These are phyloP conservation scores for Quercus variabilis DNA, from an alignment of 306 rosid genomes.

Conservation along the genomic window DNA sequence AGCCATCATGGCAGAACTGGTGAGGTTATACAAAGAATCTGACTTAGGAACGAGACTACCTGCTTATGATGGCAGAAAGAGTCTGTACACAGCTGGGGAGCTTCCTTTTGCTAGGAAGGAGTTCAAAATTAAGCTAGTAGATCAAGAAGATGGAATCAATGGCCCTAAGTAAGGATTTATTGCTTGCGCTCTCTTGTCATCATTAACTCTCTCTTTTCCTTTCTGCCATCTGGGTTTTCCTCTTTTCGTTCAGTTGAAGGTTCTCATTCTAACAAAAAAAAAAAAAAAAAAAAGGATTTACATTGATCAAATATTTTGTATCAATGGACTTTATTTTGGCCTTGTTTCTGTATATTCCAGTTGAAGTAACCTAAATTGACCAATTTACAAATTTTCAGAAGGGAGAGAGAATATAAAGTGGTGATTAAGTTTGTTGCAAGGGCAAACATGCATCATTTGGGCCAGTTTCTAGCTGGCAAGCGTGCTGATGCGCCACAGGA, in stretches of 20 bases:
- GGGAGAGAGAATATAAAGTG: constrained; percentile 75
- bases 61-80: constrained; percentile 95
- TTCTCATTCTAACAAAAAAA: not conserved
- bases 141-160: constrained; percentile 64
- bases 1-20: constrained; percentile 90
- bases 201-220: not conserved
- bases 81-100: constrained; percentile 94
- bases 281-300: not conserved
- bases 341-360: not conserved
- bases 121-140: constrained; percentile 71
- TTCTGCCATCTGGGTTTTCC: not conserved
- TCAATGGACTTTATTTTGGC: not conserved
- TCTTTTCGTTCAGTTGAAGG: not conserved
- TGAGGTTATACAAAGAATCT: constrained; percentile 75
- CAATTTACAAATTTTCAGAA: constrained; percentile 39
- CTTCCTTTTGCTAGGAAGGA: constrained; percentile 91
- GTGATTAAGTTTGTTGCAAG: constrained; percentile 85
- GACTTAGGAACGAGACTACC: constrained; percentile 94
- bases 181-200: constrained; percentile 1
- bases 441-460: constrained; percentile 92
- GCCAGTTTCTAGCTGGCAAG: constrained; percentile 89
- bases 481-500: constrained; percentile 93
- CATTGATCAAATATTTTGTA: not conserved
- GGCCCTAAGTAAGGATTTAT: constrained; percentile 70
- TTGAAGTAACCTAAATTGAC: constrained; percentile 14